Base-by-base conservation (phyloP, 106 monocot species). In the Platanthera zijinensis region DNA sequence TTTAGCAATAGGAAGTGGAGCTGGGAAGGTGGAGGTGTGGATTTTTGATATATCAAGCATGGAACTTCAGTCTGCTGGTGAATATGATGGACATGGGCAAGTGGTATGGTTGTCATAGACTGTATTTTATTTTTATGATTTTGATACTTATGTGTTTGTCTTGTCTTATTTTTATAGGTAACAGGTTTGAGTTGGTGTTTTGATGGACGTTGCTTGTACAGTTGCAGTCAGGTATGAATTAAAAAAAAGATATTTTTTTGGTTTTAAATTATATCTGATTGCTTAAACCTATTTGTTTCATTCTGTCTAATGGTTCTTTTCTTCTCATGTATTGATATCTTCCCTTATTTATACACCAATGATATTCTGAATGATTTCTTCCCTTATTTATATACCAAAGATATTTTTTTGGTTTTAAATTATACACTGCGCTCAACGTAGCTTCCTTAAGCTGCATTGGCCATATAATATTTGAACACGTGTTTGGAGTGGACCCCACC, bases 1-100 rank as follows among this genome's bases (percentile, higher is more conserved):
- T 61, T 56, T 97, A 51, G 96, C 93, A 64, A 68, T 91, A 76
- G 96, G 96, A 59, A 91, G 87, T 85, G 96, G 91, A 80, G 89
- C 91, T 73, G 96, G 96, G 22, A 81, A 82, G 30, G 53, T 97
- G 52, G 93, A 97, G 85, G 76, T 70, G 62, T 97, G 87, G 80
- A 77, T 71, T 49, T 97, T 78, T 79, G 25, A 85, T 77, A 64
- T 85, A 80, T 85, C 78, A 69, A 78, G 48, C 22, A 81, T 63
- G 18, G 77, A 83, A 51, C 61, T 85, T 77, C 28, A 80, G 50
- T 83, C 15, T 77, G 67, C 70, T 73, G 81, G 78, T 57, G 48
- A 79, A 47, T 86, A 78, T 85, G 48, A 88, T 82, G 84, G 82
- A 50, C 96, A 93, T 75, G 87, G 86, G 47, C 85, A 87, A 86